phyloP scores from a whole-genome alignment of 164 flowering plant species.

The Magnolia officinalis region DNA sequence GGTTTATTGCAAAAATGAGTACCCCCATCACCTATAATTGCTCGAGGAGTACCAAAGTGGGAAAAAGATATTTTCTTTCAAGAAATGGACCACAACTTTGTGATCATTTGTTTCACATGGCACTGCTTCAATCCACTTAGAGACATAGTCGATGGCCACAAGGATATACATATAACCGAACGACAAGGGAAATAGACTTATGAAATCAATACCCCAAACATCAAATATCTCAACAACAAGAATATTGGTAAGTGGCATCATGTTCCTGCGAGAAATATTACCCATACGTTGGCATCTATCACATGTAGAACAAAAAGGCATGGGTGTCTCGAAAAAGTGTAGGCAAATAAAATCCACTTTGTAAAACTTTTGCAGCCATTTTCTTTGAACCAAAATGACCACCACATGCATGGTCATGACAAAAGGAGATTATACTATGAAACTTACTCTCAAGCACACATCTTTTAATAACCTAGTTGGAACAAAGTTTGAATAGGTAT shows the following conservation, averaged over 20 bases:
- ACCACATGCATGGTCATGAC: background rate
- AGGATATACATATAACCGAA: background rate
- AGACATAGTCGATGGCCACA: background rate
- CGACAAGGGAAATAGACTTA: background rate
- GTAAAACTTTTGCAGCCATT: background rate
- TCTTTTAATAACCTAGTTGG: background rate
- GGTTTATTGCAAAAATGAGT: background rate
- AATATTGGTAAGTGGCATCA: background rate
- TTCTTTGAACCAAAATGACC: background rate
- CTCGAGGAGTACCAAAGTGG: background rate
- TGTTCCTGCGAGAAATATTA: background rate
- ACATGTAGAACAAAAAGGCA: background rate
- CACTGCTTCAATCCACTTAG: background rate
- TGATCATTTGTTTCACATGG: background rate
- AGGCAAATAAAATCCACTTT: background rate
- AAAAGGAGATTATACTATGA: background rate
- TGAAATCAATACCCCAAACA: conserved; percentile 3
- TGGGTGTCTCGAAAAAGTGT: background rate
- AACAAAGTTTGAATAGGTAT: background rate
- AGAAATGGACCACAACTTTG: background rate
- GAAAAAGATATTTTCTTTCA: background rate
- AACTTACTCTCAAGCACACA: background rate
- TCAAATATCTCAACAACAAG: background rate
- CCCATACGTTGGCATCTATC: background rate
- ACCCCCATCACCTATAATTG: background rate